Conservation (phyloP, 2,329 filamentous ascomycete species). For the Fusarium sp. region DNA sequence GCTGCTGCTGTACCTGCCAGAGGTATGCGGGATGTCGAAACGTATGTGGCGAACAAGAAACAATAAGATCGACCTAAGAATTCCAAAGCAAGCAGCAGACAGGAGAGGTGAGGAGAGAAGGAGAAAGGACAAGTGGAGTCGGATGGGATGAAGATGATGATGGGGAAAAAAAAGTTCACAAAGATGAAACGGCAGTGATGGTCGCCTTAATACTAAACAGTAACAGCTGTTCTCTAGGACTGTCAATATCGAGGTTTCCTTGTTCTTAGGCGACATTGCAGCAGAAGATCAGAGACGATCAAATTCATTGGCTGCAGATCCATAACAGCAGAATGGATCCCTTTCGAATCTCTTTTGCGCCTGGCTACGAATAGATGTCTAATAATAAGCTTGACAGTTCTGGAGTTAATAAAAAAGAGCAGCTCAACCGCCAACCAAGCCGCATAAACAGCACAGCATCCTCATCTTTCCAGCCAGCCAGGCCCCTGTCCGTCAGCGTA, state of each 20-base stretch:
- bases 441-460: neutral
- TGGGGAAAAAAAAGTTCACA: slow-evolving; percentile 4
- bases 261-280: slow-evolving; percentile 20
- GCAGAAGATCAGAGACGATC: slow-evolving; percentile 7
- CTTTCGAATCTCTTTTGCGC: slow-evolving; percentile 9
- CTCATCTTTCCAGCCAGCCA: neutral
- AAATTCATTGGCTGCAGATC: slow-evolving; percentile 31
- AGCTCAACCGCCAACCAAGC: slow-evolving; percentile 31
- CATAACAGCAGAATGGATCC: slow-evolving; percentile 13
- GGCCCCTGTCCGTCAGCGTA: slow-evolving; percentile 7
- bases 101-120: neutral
- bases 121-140: slow-evolving; percentile 11
- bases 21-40: slow-evolving; percentile 44
- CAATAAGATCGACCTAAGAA: slow-evolving; percentile 31
- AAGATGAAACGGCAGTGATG: slow-evolving; percentile 38
- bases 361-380: slow-evolving; percentile 29
- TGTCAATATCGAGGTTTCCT: slow-evolving; percentile 4
- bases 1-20: slow-evolving; percentile 39
- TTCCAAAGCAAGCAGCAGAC: slow-evolving; percentile 24
- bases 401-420: slow-evolving; percentile 1
- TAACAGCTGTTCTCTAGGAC: neutral
- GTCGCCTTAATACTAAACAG: slow-evolving; percentile 22
- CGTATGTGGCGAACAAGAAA: slow-evolving; percentile 31
- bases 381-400: slow-evolving; percentile 25
- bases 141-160: slow-evolving; percentile 33